Evolutionary conservation across 164 flowering plant species (phyloP), one percentile per base, ranked within the genome.

Genomic region (Tetrastigma voinierianum): DNA sequence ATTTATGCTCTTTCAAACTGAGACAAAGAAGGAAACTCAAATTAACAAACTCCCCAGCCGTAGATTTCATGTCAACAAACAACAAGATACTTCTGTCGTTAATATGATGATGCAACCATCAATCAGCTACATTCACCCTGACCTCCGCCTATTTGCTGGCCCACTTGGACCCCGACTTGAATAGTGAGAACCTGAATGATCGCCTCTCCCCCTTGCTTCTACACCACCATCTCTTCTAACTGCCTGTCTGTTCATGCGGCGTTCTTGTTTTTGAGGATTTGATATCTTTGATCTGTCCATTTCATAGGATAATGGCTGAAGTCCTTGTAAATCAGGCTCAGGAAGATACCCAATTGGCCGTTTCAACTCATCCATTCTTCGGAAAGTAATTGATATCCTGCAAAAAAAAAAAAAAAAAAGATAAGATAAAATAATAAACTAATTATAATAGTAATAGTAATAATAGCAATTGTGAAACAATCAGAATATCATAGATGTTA

Each of bases 371-470:
- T 87, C 96, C 96, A 95, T 95, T 80, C 73, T 95, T 75, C 97
- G 79, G 72, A 95, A 95, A 4, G 99, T 92, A 56, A 95, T 91
- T 17, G 98, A 95, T 60, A 95, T 91, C 89, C 98, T 95, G 60
- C 13, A 32, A 46, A 52, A 74, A 47, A 47, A 16, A 45, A 4
- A 45, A 51, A 5, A 19, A 49, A 19, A 25, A 3, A 43, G 19
- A 18, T 19, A 19, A 60, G 18, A 18, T 25, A 14, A 64, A 10
- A 18, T 17, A 43, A 19, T 47, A 44, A 32, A 4, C 32, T 32
- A 19, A 19, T 46, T 16, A 40, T 23, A 24, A 48, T n/a, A 60
- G 51, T 20, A 52, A 47, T n/a, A 13, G 54, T 18, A 48, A 52
- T 43, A 21, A 1, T 1, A 18, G 23, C 20, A 61, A 40, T n/a